Base-by-base conservation (phyloP, 163 green algal genomes). In the Coccomyxa subellipsoidea region DNA sequence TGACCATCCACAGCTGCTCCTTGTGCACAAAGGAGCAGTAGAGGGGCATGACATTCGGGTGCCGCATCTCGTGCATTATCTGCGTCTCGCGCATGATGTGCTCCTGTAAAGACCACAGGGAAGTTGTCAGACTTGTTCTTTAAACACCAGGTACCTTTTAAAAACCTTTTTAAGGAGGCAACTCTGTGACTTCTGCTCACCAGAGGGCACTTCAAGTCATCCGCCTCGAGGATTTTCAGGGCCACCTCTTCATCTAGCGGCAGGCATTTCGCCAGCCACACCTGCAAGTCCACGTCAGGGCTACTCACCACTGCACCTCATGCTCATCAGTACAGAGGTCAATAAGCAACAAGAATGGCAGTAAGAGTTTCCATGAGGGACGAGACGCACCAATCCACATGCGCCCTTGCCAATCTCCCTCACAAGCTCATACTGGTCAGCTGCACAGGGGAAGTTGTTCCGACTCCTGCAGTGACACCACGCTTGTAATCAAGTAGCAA, bases 191-290 rank as follows among this genome's bases (percentile, higher is more conserved):
- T 25, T 29, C 7, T 15, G 25, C 89, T 39, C 72, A 95, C 90
- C 87, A 97, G 88, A 82, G 85, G 89, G 85, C 87, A 92, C 83
- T 93, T 96, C 80, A 96, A 90, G 82, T 93, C 94, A 81, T 99
- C 96, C 80, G 99, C 82, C 86, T 99, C 96, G 81, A 99, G 87
- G 70, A 95, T 90, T 88, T 99, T 99, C 32, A 99, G 89, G 9
- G 96, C 95, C 9, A 98, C 92, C 6, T 93, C 85, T 80, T 96
- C 93, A 27, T 93, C 85, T 32, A 90, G 86, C 8, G 88, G 84
- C 76, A 90, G 87, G 87, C 94, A 96, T 18, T 87, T 84, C 5
- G 94, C 94, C 2, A 90, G 90, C 79, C 91, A 94, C 38, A 97
- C 93, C 92, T 96, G 88, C 72, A 31, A 76, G 2, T 39, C 25